phyloP scores from a whole-genome alignment of 106 monocot genomes.

The Amphibolis antarctica region DNA sequence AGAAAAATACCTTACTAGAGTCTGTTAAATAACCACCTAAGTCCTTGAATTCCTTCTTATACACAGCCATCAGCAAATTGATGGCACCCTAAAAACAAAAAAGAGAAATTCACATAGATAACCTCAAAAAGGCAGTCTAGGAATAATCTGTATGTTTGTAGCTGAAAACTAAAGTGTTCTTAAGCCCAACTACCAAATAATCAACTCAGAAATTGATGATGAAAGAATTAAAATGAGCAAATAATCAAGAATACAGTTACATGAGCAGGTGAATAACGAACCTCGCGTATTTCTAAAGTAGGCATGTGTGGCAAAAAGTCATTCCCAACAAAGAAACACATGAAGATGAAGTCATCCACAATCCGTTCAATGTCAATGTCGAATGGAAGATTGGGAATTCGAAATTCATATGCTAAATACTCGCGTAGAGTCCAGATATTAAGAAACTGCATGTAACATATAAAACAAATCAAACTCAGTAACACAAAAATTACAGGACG shows the following conservation, averaged over 20 bases:
- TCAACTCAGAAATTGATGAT: not conserved
- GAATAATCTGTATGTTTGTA: not conserved
- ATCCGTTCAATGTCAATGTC: slow-evolving; percentile 87
- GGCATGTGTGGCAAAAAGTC: slow-evolving; percentile 99
- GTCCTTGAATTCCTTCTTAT: slow-evolving; percentile 72
- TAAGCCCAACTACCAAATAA: not conserved
- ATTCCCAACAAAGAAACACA: slow-evolving; percentile 61
- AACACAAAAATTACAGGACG: too few species aligned
- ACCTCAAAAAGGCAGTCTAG: not conserved
- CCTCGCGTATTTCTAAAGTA: slow-evolving; percentile 94
- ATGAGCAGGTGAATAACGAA: slow-evolving; percentile 10
- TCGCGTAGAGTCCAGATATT: slow-evolving; percentile 97
- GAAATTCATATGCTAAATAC: slow-evolving; percentile 85
- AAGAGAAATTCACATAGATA: not conserved
- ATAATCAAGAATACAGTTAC: too few species aligned
- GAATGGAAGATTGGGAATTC: slow-evolving; percentile 65
- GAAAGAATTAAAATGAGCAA: too few species aligned
- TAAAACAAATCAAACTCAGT: not conserved
- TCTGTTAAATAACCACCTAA: slow-evolving; percentile 91
- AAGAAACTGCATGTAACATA: slow-evolving; percentile 64
- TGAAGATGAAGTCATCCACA: slow-evolving; percentile 95
- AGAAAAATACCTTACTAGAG: slow-evolving; percentile 46
- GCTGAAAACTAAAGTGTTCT: not conserved
- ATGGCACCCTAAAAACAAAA: slow-evolving; percentile 66
- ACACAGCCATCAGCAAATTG: slow-evolving; percentile 85